These are phyloP conservation scores for Globisporangium perplexum DNA, from an alignment of 352 stramenopile species.

Conservation along the genomic window DNA sequence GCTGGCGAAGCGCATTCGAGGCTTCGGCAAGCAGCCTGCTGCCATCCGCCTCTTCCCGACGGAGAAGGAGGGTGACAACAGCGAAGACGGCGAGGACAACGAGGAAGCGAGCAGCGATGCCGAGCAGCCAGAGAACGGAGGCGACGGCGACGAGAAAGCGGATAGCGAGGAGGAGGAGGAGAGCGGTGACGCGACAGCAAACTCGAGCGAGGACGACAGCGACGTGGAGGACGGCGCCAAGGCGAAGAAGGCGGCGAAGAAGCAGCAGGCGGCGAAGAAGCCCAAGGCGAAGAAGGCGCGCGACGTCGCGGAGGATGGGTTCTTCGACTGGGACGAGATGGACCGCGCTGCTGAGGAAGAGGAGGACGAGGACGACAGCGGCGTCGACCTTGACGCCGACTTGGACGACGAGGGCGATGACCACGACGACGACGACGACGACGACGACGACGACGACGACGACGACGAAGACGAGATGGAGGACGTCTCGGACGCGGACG, in stretches of 20 bases:
- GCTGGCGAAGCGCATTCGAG: constrained; percentile 65
- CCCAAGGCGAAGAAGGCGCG: constrained; percentile 53
- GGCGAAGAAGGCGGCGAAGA: constrained; percentile 25
- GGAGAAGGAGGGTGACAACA: constrained; percentile 21
- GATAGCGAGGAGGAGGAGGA: constrained; percentile 5
- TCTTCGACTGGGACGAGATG: constrained; percentile 89
- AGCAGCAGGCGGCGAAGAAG: constrained; percentile 7
- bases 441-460: constrained; percentile 34
- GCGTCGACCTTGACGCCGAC: constrained; percentile 23
- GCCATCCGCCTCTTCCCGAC: constrained; percentile 51
- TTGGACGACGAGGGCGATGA: constrained; percentile 17
- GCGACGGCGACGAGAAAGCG: constrained; percentile 21
- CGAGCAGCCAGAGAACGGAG: constrained; percentile 10
- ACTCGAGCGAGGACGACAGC: constrained; percentile 13
- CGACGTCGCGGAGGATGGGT: constrained; percentile 71
- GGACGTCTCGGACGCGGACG: constrained; percentile 43
- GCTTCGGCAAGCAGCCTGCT: constrained; percentile 53
- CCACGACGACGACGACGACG: constrained; percentile 33
- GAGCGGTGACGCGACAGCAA: constrained; percentile 10
- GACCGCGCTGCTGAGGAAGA: constrained; percentile 77
- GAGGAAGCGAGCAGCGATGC: background rate
- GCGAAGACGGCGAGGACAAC: constrained; percentile 18
- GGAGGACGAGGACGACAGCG: constrained; percentile 34
- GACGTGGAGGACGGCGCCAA: constrained; percentile 14
- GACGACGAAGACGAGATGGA: constrained; percentile 47